Evolutionary conservation across 345 rosid genomes (phyloP).

Genomic region (Heritiera fomes): DNA sequence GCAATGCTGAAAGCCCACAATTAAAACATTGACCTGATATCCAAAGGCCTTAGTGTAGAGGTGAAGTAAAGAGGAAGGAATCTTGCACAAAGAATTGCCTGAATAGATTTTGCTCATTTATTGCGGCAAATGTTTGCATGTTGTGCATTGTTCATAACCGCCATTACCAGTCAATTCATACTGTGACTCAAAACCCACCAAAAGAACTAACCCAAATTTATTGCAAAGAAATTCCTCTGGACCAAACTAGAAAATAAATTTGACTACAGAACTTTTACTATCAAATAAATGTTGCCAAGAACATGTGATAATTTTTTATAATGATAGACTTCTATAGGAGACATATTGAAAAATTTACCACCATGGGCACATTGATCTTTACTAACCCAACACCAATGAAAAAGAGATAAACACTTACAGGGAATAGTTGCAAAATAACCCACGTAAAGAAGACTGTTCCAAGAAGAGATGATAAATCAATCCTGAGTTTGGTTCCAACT

Average conservation of each 20-base stretch:
- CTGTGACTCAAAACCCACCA: neutral
- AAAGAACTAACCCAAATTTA: neutral
- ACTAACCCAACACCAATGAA: neutral
- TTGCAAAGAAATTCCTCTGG: neutral
- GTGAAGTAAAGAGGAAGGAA: neutral
- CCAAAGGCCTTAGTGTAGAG: neutral
- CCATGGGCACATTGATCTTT: neutral
- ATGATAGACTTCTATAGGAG: neutral
- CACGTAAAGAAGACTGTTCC: slow-evolving; percentile 86
- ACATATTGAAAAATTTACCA: neutral
- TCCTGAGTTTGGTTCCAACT: slow-evolving; percentile 37
- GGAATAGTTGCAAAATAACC: slow-evolving; percentile 79
- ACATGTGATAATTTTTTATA: neutral
- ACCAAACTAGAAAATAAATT: neutral
- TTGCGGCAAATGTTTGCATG: neutral
- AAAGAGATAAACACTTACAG: slow-evolving; percentile 57
- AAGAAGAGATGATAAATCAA: slow-evolving; percentile 75
- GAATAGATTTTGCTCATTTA: neutral
- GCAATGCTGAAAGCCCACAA: neutral
- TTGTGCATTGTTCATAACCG: neutral
- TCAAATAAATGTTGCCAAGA: neutral
- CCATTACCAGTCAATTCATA: neutral
- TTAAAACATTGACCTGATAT: neutral
- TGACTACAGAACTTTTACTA: neutral
- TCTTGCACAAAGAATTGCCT: neutral